Evolutionary conservation across 345 rosid species (phyloP), one percentile per base, ranked within the genome.

Genomic region (Microcos paniculata): DNA sequence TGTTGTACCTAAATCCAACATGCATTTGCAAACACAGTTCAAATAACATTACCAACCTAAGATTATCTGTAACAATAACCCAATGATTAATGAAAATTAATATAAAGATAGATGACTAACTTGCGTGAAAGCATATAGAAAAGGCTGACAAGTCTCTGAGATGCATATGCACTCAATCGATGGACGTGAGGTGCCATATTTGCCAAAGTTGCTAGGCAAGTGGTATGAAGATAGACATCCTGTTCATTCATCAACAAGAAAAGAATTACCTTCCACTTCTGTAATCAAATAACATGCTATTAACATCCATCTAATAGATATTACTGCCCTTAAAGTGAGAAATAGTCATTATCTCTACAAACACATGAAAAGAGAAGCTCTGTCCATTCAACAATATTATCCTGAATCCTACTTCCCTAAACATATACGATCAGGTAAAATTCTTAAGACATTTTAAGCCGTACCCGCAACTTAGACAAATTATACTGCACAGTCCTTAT

Each of bases 171-270:
- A 87, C 97, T 96, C 87, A 96, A 84, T 40, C 88, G 97, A 82
- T 93, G 92, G 78, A 89, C 87, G 84, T 96, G 99, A 78, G 99
- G 99, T 52, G 98, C 99, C 96, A 93, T 96, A 89, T 96, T 96
- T 76, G 98, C 99, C 85, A 96, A 84, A 70, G 97, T 92, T 63
- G 99, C 99, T 31, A 96, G 86, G 84, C 99, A 93, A 74, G 95
- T 96, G 59, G 99, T 96, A 80, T 96, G 99, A 43, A 96, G 88
- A 87, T 96, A 96, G 55, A 96, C 97, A 88, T 96, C 99, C 99
- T 96, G 93, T 79, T 55, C 68, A 79, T 57, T 73, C 40, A 78
- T 19, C 33, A 58, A 12, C n/a, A 19, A 23, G 24, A 51, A 33
- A 31, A 30, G 24, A 62, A 68, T 58, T 52, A 30, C 15, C 66